Evolutionary conservation across 179 eudicot species (phyloP).

Genomic region (Silene noctiflora): DNA sequence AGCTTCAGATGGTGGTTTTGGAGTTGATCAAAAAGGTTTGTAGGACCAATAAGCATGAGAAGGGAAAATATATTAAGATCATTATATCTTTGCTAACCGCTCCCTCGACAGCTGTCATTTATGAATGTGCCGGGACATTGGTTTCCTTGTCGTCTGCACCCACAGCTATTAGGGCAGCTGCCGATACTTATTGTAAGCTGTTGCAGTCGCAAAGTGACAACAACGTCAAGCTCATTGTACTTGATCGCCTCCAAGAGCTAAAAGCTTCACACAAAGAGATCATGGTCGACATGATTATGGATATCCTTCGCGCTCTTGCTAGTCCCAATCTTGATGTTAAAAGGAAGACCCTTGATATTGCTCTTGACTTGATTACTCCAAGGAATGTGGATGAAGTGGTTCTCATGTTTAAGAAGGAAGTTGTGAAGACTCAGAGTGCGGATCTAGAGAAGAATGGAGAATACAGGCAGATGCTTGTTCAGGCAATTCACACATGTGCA

Average conservation of each 20-base stretch:
- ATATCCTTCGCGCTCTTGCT: conserved; percentile 70
- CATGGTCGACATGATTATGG: conserved; percentile 80
- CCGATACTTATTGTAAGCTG: conserved; percentile 70
- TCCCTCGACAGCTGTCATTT: conserved; percentile 65
- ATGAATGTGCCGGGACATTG: conserved; percentile 73
- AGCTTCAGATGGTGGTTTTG: conserved; percentile 72
- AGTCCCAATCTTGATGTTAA: conserved; percentile 75
- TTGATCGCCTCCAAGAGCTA: conserved; percentile 68
- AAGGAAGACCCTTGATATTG: conserved; percentile 66
- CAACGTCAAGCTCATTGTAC: conserved; percentile 75
- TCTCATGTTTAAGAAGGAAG: conserved; percentile 71
- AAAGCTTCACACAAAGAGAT: conserved; percentile 57
- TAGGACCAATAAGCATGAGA: conserved; percentile 65
- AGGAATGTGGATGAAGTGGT: conserved; percentile 77
- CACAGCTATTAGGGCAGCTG: conserved; percentile 70
- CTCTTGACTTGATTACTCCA: conserved; percentile 63
- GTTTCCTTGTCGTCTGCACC: conserved; percentile 77
- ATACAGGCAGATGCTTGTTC: conserved; percentile 76
- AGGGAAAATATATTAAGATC: conserved; percentile 69
- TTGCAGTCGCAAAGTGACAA: conserved; percentile 75
- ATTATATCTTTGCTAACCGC: conserved; percentile 63
- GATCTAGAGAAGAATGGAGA: conserved; percentile 82
- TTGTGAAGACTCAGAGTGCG: conserved; percentile 68
- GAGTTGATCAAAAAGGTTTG: conserved; percentile 75
- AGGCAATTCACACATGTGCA: conserved; percentile 79